phyloP scores from a whole-genome alignment of 1,284 basidiomycete species.

The Cryptococcus sp. region DNA sequence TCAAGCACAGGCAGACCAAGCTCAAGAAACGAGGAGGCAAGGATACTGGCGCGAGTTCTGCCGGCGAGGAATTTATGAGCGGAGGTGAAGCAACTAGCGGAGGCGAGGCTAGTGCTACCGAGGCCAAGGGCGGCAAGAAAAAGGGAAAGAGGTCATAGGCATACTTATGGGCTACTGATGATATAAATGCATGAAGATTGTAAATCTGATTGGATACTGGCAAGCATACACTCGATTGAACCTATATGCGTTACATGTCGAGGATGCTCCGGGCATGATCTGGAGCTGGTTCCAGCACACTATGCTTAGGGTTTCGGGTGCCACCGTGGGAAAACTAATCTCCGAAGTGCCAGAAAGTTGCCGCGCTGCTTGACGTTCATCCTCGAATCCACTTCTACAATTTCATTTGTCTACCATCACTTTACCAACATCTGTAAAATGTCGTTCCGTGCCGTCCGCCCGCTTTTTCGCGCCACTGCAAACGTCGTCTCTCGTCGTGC shows the following conservation, averaged over 20 bases:
- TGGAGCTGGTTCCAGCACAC: too few species aligned
- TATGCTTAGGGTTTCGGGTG: too few species aligned
- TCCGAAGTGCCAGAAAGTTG: too few species aligned
- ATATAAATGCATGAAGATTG: too few species aligned
- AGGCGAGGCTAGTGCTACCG: slow-evolving; percentile 43
- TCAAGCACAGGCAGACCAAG: slow-evolving; percentile 60
- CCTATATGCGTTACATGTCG: too few species aligned
- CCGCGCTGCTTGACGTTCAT: too few species aligned
- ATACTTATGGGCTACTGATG: neutral
- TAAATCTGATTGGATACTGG: too few species aligned
- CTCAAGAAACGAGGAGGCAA: slow-evolving; percentile 58
- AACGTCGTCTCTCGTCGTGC: slow-evolving; percentile 20
- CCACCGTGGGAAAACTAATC: too few species aligned
- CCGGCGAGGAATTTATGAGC: slow-evolving; percentile 36
- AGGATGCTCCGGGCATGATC: too few species aligned
- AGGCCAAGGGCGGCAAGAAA: slow-evolving; percentile 35
- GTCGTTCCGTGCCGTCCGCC: slow-evolving; percentile 36
- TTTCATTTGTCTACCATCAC: too few species aligned
- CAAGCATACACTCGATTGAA: too few species aligned
- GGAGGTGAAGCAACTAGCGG: slow-evolving; percentile 44
- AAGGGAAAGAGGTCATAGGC: slow-evolving; percentile 35
- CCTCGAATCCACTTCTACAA: too few species aligned
- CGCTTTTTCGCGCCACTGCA: slow-evolving; percentile 27
- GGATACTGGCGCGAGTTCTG: slow-evolving; percentile 21
- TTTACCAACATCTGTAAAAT: slow-evolving; percentile 4